These are phyloP conservation scores for Beauveria scarabaeidicola DNA, from an alignment of 2,329 filamentous ascomycete species.

Conservation along the genomic window DNA sequence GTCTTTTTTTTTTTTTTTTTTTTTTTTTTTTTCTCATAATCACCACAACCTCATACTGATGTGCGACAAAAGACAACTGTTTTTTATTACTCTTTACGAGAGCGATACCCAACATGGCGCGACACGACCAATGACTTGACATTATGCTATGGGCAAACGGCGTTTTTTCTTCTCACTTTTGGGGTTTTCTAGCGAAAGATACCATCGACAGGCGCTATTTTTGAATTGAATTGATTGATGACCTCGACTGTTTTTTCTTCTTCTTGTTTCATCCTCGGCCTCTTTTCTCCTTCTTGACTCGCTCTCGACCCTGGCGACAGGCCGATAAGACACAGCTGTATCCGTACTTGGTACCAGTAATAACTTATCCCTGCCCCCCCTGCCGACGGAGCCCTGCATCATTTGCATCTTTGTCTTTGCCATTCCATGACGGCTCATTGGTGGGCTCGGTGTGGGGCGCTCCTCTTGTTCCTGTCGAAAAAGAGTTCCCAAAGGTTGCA, in stretches of 20 bases:
- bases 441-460: not conserved
- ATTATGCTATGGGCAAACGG: slow-evolving; percentile 3
- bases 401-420: not conserved
- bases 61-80: not conserved
- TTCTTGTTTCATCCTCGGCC: not conserved
- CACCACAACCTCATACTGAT: not conserved
- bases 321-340: not conserved
- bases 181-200: slow-evolving; percentile 9
- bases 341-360: too few relatives aligned
- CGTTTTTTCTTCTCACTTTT: slow-evolving; percentile 1
- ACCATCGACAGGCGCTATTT: slow-evolving; percentile 8
- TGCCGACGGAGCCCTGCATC: not conserved
- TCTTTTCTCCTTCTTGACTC: not conserved
- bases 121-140: slow-evolving; percentile 7
- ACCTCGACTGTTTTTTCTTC: not conserved
- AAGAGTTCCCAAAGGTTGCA: not conserved
- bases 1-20: not conserved
- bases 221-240: not conserved
- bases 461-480: not conserved
- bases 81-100: not conserved
- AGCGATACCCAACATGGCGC: slow-evolving; percentile 4
- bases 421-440: not conserved
- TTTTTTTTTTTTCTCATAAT: not conserved
- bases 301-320: not conserved
- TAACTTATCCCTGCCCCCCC: too few relatives aligned